phyloP scores from a whole-genome alignment of 441 rosid species.

The Rhodomyrtus psidioides region DNA sequence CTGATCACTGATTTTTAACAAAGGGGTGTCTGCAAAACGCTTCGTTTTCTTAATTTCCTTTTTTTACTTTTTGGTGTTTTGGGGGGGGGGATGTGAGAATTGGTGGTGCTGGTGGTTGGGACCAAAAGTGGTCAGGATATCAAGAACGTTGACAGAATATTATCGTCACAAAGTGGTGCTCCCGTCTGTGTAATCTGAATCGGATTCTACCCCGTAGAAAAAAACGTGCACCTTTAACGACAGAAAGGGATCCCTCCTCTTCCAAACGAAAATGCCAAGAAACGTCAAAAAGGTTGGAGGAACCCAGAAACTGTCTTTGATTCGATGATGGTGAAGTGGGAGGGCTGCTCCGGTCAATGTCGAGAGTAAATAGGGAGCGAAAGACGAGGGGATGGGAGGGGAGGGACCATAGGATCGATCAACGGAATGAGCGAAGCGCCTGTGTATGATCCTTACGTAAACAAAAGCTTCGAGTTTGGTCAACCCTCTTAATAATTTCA shows the following conservation, averaged over 20 bases:
- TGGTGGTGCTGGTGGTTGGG: slow-evolving; percentile 22
- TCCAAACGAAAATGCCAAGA: background rate
- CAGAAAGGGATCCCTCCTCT: background rate
- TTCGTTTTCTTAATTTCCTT: background rate
- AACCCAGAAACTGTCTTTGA: background rate
- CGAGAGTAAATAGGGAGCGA: background rate
- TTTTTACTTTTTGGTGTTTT: background rate
- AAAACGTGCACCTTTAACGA: background rate
- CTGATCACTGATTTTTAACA: background rate
- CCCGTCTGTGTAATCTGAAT: slow-evolving; percentile 32
- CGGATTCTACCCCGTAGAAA: slow-evolving; percentile 35
- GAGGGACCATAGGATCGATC: background rate
- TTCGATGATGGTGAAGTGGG: background rate
- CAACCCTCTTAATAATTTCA: background rate
- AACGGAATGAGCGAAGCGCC: background rate
- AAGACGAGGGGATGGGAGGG: background rate
- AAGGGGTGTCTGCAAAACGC: background rate
- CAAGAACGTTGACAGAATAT: slow-evolving; percentile 38
- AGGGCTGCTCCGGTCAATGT: background rate
- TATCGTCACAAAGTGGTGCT: background rate
- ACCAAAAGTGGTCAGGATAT: slow-evolving; percentile 14
- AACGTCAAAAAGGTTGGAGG: background rate
- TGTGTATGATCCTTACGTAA: background rate
- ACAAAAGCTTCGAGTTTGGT: background rate
- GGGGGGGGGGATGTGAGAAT: background rate